phyloP scores from a whole-genome alignment of 2,329 filamentous ascomycete species.

The Clarireedia monteithiana region DNA sequence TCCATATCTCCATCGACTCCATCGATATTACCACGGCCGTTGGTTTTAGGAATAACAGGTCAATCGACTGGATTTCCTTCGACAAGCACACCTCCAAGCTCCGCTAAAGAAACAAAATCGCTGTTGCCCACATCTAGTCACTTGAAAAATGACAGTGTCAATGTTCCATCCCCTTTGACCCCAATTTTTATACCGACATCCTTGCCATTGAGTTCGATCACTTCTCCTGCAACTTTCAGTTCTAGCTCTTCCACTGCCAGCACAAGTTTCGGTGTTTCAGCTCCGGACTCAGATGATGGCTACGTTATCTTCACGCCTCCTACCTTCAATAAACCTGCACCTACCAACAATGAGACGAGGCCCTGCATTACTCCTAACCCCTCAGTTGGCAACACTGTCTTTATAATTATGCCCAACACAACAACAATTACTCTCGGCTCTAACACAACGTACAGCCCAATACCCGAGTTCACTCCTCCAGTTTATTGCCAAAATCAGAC shows the following conservation, averaged over 20 bases:
- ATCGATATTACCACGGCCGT: too few relatives aligned
- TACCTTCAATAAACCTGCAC: neutral
- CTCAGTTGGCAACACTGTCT: constrained; percentile 13
- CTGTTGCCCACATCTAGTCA: too few relatives aligned
- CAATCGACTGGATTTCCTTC: too few relatives aligned
- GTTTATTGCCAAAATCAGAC: constrained; percentile 10
- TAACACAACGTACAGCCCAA: constrained; percentile 9
- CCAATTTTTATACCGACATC: neutral
- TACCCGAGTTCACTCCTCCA: constrained; percentile 23
- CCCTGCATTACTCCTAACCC: neutral
- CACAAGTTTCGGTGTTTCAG: neutral
- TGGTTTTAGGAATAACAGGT: too few relatives aligned
- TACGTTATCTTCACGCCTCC: neutral
- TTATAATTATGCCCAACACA: constrained; percentile 20
- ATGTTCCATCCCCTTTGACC: too few relatives aligned
- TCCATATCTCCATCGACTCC: neutral
- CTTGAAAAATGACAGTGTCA: neutral
- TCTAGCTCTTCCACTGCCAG: neutral
- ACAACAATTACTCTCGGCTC: constrained; percentile 18
- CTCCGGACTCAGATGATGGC: neutral
- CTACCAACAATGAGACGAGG: neutral
- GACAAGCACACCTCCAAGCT: too few relatives aligned
- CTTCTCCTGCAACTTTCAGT: neutral
- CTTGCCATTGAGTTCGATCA: neutral
- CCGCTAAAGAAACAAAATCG: too few relatives aligned